These are phyloP conservation scores for Schizonepeta tenuifolia DNA, from an alignment of 257 asterid genomes.

Conservation along the genomic window DNA sequence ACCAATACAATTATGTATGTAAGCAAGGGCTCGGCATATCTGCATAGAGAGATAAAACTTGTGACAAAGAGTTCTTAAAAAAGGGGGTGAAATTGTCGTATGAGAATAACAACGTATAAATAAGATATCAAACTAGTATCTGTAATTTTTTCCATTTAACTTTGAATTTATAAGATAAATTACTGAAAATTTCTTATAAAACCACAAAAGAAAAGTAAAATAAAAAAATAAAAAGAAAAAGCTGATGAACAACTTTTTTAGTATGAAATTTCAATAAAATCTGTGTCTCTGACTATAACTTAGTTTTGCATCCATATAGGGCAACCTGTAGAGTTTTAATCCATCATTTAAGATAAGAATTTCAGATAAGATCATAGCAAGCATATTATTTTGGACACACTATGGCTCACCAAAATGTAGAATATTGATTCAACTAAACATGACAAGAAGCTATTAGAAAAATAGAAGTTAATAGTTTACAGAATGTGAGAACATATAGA, in stretches of 20 bases:
- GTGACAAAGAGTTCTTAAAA: conserved; percentile 19
- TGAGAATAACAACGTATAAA: conserved; percentile 9
- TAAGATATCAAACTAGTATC: conserved; percentile 19
- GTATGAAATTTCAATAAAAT: conserved; percentile 18
- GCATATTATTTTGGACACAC: conserved; percentile 2
- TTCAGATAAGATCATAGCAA: neutral
- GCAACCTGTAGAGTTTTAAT: neutral
- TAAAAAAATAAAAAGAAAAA: neutral
- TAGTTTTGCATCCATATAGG: conserved; percentile 6
- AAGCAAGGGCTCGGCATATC: conserved; percentile 97
- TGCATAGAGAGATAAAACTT: conserved; percentile 45
- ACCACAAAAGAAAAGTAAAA: neutral
- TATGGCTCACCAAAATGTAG: neutral
- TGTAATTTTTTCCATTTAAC: conserved; percentile 9
- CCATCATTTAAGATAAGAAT: conserved; percentile 11
- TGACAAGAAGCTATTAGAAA: conserved; percentile 13
- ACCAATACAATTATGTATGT: conserved; percentile 90
- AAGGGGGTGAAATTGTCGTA: conserved; percentile 7
- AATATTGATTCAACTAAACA: conserved; percentile 5
- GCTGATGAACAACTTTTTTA: neutral
- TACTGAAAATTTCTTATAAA: neutral
- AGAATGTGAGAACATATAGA: conserved; percentile 4
- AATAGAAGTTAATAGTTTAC: conserved; percentile 6
- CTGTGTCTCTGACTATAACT: neutral
- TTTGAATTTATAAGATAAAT: neutral